A percentile compares a stretch with the other conserved stretches of the same genome.
phyloP scores from a whole-genome alignment of 2,329 filamentous ascomycete species.

The Ophiosphaerella korrae region DNA sequence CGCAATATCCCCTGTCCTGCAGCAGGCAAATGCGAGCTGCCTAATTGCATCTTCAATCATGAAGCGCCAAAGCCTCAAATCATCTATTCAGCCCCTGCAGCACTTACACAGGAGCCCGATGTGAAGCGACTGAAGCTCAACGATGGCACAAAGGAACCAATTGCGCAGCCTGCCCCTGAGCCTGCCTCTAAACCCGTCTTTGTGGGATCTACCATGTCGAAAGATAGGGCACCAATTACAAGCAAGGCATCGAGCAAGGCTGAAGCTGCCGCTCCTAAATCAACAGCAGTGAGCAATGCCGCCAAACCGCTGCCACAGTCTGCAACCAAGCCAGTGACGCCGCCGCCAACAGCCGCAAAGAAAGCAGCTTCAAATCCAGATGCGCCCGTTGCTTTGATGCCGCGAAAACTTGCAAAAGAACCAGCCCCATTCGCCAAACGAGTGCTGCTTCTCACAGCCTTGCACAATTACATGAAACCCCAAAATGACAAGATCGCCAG shows the following conservation, averaged over 20 bases:
- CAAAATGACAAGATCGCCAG: slow-evolving; percentile 69
- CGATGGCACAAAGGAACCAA: slow-evolving; percentile 15
- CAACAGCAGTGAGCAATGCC: slow-evolving; percentile 7
- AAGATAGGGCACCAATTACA: slow-evolving; percentile 11
- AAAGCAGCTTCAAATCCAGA: slow-evolving; percentile 47
- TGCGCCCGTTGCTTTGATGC: slow-evolving; percentile 61
- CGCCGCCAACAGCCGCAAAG: slow-evolving; percentile 29
- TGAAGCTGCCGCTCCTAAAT: slow-evolving; percentile 3
- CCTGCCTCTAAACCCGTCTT: slow-evolving; percentile 22
- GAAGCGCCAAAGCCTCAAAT: slow-evolving; percentile 26
- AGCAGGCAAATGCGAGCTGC: slow-evolving; percentile 54
- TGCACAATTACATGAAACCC: slow-evolving; percentile 69
- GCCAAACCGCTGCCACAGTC: slow-evolving; percentile 21
- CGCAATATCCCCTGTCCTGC: slow-evolving; percentile 55
- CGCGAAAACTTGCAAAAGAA: slow-evolving; percentile 64
- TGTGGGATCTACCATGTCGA: slow-evolving; percentile 30
- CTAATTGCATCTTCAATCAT: slow-evolving; percentile 66
- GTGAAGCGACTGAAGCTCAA: slow-evolving; percentile 42
- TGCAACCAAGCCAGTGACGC: slow-evolving; percentile 38
- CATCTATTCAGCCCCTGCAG: slow-evolving; percentile 1
- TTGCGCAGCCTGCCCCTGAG: slow-evolving; percentile 1
- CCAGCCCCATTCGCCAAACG: slow-evolving; percentile 46
- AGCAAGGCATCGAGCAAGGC: slow-evolving; percentile 7
- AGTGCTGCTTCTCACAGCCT: slow-evolving; percentile 57
- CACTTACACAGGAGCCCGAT: slow-evolving; percentile 15